A percentile compares a stretch with the other conserved stretches of the same genome.
phyloP scores from a whole-genome alignment of 2,329 filamentous ascomycete genomes.

The Aspergillus puulaauensis region DNA sequence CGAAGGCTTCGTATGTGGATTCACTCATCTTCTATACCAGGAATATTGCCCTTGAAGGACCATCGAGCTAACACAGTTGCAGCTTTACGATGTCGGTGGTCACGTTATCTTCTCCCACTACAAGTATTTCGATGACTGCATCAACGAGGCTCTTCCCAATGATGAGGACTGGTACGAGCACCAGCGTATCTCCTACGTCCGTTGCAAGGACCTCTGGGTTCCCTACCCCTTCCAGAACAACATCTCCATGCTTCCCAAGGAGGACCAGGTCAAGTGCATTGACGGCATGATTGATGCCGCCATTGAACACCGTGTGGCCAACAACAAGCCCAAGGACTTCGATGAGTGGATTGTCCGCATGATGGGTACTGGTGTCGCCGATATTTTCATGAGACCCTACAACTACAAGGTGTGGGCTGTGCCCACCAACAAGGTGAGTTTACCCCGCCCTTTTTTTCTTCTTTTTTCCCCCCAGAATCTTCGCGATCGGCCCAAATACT shows the following conservation, averaged over 20 bases:
- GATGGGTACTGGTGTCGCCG: slow-evolving; percentile 83
- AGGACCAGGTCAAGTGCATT: slow-evolving; percentile 92
- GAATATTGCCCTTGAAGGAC: background rate
- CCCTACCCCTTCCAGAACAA: slow-evolving; percentile 99
- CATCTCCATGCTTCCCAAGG: slow-evolving; percentile 95
- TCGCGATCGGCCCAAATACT: slow-evolving; percentile 1
- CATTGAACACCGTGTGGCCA: slow-evolving; percentile 79
- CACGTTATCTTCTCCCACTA: slow-evolving; percentile 99
- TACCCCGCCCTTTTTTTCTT: background rate
- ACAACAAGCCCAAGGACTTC: slow-evolving; percentile 92
- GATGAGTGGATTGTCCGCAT: slow-evolving; percentile 97
- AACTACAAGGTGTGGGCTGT: slow-evolving; percentile 99
- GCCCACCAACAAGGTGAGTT: slow-evolving; percentile 84
- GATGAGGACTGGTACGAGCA: slow-evolving; percentile 96
- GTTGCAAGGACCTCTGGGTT: slow-evolving; percentile 94
- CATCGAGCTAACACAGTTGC: slow-evolving; percentile 20
- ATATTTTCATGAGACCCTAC: slow-evolving; percentile 98
- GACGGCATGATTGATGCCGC: slow-evolving; percentile 96
- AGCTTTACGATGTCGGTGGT: slow-evolving; percentile 98
- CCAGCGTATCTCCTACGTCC: slow-evolving; percentile 98
- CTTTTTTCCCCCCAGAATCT: background rate
- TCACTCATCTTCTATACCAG: background rate
- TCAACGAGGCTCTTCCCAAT: slow-evolving; percentile 93
- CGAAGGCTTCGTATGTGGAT: slow-evolving; percentile 86
- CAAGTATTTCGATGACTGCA: slow-evolving; percentile 99